Percentiles rank a stretch among this genome's conserved stretches.
Evolutionary conservation across 2,329 filamentous ascomycete species (phyloP).

Genomic region (Metarhizium brunneum): DNA sequence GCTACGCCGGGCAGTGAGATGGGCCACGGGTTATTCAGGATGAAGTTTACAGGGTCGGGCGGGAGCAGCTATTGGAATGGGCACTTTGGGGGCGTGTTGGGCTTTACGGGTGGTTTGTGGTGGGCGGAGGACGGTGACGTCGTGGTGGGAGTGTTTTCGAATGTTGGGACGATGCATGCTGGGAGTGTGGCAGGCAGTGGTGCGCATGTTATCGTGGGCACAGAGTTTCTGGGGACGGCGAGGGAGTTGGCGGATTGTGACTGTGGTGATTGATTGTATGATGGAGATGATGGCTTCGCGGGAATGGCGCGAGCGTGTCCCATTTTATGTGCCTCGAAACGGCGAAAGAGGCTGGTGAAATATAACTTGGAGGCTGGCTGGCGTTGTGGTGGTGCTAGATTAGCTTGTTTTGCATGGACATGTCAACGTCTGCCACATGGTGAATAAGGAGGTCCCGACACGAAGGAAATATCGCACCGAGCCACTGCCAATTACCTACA

Average conservation of each 20-base stretch:
- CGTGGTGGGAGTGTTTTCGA: conserved; percentile 5
- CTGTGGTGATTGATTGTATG: no score
- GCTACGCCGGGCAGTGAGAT: conserved; percentile 3
- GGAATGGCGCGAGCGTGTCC: no score
- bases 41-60: neutral
- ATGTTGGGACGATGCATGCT: conserved; percentile 8
- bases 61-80: conserved; percentile 3
- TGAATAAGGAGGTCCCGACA: no score
- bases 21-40: conserved; percentile 8
- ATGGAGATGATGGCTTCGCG: no score
- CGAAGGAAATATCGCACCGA: no score
- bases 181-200: conserved; percentile 5
- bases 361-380: no score
- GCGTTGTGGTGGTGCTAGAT: no score
- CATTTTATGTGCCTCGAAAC: no score
- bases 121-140: conserved; percentile 7
- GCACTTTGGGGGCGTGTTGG: conserved; percentile 8
- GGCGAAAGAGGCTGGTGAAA: no score
- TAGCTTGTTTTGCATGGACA: no score
- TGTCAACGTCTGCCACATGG: no score
- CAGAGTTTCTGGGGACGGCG: conserved; percentile 2
- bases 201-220: conserved; percentile 5
- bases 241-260: neutral
- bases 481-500: no score
- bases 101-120: conserved; percentile 7